Percentiles rank a stretch among this genome's conserved stretches.
phyloP scores from a whole-genome alignment of 2,329 filamentous ascomycete genomes.

The Xylariomycetidae sp. region DNA sequence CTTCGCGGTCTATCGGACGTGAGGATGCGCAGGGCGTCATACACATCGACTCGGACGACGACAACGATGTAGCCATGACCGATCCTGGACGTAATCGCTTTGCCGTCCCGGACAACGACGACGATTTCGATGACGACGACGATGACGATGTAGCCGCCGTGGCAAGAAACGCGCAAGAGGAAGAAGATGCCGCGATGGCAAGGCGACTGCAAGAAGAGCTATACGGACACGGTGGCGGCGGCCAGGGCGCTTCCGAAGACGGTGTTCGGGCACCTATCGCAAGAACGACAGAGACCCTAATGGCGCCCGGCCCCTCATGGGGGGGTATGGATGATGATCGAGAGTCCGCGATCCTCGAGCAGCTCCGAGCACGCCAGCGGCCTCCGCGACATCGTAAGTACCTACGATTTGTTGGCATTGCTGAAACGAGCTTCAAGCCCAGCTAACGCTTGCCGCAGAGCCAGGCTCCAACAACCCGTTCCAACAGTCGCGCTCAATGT shows the following conservation, averaged over 20 bases:
- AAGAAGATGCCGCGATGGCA: slow-evolving; percentile 92
- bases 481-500: slow-evolving; percentile 23
- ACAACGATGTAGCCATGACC: slow-evolving; percentile 42
- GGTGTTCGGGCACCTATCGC: slow-evolving; percentile 82
- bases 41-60: slow-evolving; percentile 71
- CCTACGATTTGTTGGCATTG: too few relatives aligned
- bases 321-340: slow-evolving; percentile 47
- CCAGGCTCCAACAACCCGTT: slow-evolving; percentile 22
- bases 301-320: slow-evolving; percentile 56
- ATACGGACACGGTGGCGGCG: slow-evolving; percentile 46
- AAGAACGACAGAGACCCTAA: slow-evolving; percentile 83
- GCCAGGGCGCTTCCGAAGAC: slow-evolving; percentile 28
- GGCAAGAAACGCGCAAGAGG: slow-evolving; percentile 51
- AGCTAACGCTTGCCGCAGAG: slow-evolving; percentile 6
- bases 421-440: background rate
- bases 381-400: slow-evolving; percentile 22
- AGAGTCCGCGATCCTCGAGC: slow-evolving; percentile 57
- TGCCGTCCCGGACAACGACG: slow-evolving; percentile 13
- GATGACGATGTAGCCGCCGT: slow-evolving; percentile 36
- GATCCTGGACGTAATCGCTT: slow-evolving; percentile 31
- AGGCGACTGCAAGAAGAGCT: slow-evolving; percentile 87
- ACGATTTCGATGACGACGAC: slow-evolving; percentile 31
- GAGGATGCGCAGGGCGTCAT: slow-evolving; percentile 58
- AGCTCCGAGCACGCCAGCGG: slow-evolving; percentile 48
- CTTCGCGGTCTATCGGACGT: slow-evolving; percentile 28